phyloP scores from a whole-genome alignment of 306 rosid species.

The Ormosia semicastrata region DNA sequence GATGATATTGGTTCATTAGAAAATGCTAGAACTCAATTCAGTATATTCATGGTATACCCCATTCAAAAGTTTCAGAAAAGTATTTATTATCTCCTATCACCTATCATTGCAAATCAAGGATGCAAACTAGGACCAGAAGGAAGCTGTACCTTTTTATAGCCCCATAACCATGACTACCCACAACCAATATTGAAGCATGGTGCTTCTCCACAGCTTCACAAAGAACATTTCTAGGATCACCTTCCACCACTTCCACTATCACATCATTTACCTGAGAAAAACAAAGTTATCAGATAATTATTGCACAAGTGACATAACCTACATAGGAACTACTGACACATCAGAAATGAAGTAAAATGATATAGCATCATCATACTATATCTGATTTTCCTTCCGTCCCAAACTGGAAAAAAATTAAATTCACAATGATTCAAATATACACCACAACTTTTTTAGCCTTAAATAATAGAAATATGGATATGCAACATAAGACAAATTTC shows the following conservation, averaged over 20 bases:
- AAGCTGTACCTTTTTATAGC: conserved; percentile 64
- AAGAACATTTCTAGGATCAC: conserved; percentile 72
- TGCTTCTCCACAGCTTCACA: conserved; percentile 67
- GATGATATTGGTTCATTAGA: background rate
- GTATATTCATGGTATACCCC: background rate
- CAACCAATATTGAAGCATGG: conserved; percentile 67
- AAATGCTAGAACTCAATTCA: background rate
- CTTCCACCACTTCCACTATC: conserved; percentile 53
- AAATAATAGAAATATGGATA: background rate
- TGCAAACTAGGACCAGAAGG: background rate
- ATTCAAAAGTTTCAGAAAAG: conserved; percentile 8
- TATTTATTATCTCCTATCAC: background rate
- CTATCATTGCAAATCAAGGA: background rate
- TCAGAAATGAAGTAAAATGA: background rate
- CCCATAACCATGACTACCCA: conserved; percentile 87
- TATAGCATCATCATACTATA: background rate
- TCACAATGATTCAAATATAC: background rate
- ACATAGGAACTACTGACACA: background rate
- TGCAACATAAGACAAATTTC: background rate
- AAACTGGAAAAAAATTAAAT: background rate
- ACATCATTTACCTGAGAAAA: conserved; percentile 49
- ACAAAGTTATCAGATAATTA: background rate
- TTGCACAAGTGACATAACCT: background rate
- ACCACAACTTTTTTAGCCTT: background rate
- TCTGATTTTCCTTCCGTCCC: background rate